phyloP scores from a whole-genome alignment of 202 grass and related monocot genomes.

The Setaria italica region DNA sequence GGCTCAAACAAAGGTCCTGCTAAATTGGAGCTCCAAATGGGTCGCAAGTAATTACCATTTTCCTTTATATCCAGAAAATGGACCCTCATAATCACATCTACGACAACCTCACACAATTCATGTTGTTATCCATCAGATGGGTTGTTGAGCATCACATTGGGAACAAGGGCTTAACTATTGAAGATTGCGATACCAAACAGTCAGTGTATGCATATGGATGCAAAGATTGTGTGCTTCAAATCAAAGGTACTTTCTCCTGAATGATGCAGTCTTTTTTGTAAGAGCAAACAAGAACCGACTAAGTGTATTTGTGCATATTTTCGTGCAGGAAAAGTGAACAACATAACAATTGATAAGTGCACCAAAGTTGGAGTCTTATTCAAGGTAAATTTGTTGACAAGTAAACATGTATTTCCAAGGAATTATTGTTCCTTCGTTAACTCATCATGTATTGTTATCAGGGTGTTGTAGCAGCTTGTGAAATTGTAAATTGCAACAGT shows the following conservation, averaged over 20 bases:
- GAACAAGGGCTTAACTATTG: slow-evolving; percentile 56
- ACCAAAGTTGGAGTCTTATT: slow-evolving; percentile 65
- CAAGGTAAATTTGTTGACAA: slow-evolving; percentile 42
- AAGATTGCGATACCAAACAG: slow-evolving; percentile 70
- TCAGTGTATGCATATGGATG: slow-evolving; percentile 68
- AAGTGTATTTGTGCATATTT: background rate
- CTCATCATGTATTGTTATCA: slow-evolving; percentile 37
- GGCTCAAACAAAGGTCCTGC: slow-evolving; percentile 44
- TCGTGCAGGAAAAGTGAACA: slow-evolving; percentile 65
- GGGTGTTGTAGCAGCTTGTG: slow-evolving; percentile 67
- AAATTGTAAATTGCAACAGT: slow-evolving; percentile 74
- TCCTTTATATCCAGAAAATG: background rate
- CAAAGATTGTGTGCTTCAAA: slow-evolving; percentile 64
- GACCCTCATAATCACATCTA: background rate
- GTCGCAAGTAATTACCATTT: slow-evolving; percentile 61
- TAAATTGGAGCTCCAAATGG: slow-evolving; percentile 72
- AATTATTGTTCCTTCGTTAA: slow-evolving; percentile 21
- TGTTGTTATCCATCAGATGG: slow-evolving; percentile 47
- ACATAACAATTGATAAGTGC: slow-evolving; percentile 81
- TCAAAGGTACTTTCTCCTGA: slow-evolving; percentile 56
- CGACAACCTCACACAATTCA: slow-evolving; percentile 13
- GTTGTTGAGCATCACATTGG: slow-evolving; percentile 63
- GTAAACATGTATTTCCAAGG: background rate
- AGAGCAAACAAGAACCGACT: background rate
- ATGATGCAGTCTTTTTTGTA: background rate